These are phyloP conservation scores for Microglena sp. DNA, from an alignment of 139 green algal genomes.

Conservation along the genomic window DNA sequence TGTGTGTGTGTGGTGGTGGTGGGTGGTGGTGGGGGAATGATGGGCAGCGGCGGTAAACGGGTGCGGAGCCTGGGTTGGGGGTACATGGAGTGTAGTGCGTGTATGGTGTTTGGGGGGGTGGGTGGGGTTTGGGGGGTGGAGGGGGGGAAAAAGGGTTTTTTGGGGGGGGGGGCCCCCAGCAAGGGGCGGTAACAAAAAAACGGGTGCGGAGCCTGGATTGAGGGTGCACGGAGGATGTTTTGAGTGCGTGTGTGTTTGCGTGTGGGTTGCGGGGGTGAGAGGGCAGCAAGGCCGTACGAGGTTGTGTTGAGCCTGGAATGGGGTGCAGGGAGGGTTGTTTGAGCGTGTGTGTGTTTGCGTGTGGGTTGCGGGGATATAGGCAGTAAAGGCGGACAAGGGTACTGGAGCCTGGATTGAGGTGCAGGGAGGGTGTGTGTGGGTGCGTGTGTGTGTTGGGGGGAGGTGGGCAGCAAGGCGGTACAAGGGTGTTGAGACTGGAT, in stretches of 20 bases:
- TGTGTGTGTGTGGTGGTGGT: no score
- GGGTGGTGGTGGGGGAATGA: conserved; percentile 71
- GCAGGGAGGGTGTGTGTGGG: background rate
- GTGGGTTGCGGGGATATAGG: background rate
- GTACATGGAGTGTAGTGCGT: background rate
- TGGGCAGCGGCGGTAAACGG: conserved; percentile 72
- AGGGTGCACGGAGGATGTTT: background rate
- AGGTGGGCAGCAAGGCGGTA: background rate
- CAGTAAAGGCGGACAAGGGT: background rate
- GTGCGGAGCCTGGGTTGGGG: conserved; percentile 24
- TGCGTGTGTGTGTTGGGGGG: background rate
- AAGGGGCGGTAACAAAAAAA: background rate
- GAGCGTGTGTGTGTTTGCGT: background rate
- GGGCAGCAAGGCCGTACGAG: background rate
- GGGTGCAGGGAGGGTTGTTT: background rate
- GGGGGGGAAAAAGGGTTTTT: no score
- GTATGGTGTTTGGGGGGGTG: no score
- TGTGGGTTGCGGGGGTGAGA: background rate
- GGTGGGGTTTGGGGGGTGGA: no score
- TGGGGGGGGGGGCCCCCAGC: no score
- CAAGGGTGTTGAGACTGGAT: background rate
- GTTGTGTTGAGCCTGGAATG: background rate
- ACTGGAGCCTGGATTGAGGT: background rate
- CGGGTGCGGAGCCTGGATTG: background rate
- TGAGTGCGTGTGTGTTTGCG: no score